A percentile compares a stretch with the other conserved stretches of the same genome.
These are phyloP conservation scores for Huntiella decipiens DNA, from an alignment of 2,329 filamentous ascomycete species.

Conservation along the genomic window DNA sequence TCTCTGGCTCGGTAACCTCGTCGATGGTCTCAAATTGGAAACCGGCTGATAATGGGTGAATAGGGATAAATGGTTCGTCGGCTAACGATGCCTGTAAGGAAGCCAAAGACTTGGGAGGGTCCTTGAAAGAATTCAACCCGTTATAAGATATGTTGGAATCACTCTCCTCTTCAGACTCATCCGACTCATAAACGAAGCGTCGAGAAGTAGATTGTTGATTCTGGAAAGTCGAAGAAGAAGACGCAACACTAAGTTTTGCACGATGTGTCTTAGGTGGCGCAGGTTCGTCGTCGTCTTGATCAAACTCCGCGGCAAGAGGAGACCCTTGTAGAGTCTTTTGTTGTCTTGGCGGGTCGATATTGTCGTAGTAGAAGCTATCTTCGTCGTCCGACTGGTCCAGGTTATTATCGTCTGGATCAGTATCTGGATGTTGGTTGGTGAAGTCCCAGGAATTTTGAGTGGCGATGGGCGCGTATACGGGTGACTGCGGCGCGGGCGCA, in stretches of 20 bases:
- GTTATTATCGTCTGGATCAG: neutral
- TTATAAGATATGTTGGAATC: conserved; percentile 1
- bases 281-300: too few species aligned
- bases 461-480: too few species aligned
- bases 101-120: too few species aligned
- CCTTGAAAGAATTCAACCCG: too few species aligned
- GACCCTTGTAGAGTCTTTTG: neutral
- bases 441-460: too few species aligned
- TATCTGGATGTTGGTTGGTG: too few species aligned
- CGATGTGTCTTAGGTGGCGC: too few species aligned
- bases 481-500: neutral
- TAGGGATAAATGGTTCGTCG: too few species aligned
- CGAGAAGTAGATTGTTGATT: neutral
- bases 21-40: conserved; percentile 12
- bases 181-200: conserved; percentile 4
- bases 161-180: conserved; percentile 2
- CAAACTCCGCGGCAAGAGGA: neutral
- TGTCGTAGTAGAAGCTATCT: conserved; percentile 3
- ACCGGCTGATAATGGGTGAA: conserved; percentile 1
- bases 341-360: neutral
- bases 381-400: neutral
- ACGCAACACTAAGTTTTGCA: neutral
- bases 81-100: too few species aligned
- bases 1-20: conserved; percentile 9
- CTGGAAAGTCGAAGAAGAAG: neutral